These are phyloP conservation scores for Bacterosira constricta DNA, from an alignment of 108 stramenopile species.

Conservation along the genomic window DNA sequence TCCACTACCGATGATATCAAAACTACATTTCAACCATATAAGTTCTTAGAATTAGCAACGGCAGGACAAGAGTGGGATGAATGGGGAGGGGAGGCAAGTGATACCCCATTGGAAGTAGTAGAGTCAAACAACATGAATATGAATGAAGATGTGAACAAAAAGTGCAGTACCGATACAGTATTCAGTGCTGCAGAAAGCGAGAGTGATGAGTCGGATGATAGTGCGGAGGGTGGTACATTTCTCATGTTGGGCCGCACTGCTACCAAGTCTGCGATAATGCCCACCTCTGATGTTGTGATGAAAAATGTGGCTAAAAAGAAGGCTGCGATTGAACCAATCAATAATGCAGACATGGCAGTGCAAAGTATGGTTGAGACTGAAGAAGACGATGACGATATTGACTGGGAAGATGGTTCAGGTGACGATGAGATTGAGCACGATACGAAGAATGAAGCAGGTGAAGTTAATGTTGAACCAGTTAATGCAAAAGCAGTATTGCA, in stretches of 20 bases:
- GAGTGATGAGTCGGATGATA: conserved; percentile 35
- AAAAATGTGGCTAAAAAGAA: not conserved
- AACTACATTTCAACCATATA: not conserved
- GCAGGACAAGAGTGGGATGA: conserved; percentile 44
- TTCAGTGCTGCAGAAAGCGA: conserved; percentile 49
- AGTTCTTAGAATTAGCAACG: conserved; percentile 16
- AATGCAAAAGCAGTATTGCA: not conserved
- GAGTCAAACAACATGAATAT: not conserved
- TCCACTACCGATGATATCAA: not conserved
- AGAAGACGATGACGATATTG: conserved; percentile 51
- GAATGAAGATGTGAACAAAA: conserved; percentile 37
- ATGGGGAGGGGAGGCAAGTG: conserved; percentile 19
- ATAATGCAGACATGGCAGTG: not conserved
- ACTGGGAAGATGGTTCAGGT: conserved; percentile 64
- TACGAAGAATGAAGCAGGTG: not conserved
- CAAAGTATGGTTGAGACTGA: not conserved
- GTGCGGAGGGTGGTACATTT: conserved; percentile 13
- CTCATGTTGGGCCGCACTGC: conserved; percentile 4
- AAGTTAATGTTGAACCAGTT: not conserved
- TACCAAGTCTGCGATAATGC: not conserved
- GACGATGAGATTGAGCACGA: not conserved
- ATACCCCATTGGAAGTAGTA: not conserved
- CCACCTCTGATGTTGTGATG: not conserved
- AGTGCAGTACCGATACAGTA: conserved; percentile 34
- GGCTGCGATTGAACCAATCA: not conserved